Percentiles rank a stretch among this genome's conserved stretches.
Evolutionary conservation across 306 rosid genomes (phyloP).

Genomic region (Citrullus mucosospermus): DNA sequence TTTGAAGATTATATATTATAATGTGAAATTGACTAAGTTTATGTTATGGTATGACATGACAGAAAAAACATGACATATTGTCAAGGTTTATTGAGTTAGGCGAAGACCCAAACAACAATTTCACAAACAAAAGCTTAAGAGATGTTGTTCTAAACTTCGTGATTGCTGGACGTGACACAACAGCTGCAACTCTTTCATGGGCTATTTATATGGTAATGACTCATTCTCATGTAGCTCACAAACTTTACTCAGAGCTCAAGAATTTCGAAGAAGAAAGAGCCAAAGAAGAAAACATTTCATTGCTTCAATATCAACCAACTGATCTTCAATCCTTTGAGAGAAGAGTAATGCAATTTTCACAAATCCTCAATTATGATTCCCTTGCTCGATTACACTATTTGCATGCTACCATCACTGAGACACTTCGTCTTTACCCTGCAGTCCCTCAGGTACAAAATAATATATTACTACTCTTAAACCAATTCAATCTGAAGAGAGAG

Average conservation of each 20-base stretch:
- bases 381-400: conserved; percentile 47
- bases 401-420: conserved; percentile 88
- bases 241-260: conserved; percentile 59
- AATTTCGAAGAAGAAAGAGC: conserved; percentile 52
- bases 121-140: conserved; percentile 65
- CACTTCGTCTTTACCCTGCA: conserved; percentile 82
- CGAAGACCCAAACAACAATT: conserved; percentile 29
- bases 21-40: no score
- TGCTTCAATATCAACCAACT: conserved; percentile 29
- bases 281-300: conserved; percentile 34
- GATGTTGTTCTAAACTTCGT: conserved; percentile 82
- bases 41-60: not conserved
- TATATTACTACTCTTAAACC: no score
- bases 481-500: no score
- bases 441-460: conserved; percentile 65
- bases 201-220: conserved; percentile 76
- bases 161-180: conserved; percentile 97
- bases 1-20: no score
- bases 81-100: conserved; percentile 80
- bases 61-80: conserved; percentile 79
- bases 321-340: conserved; percentile 43
- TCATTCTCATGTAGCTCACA: conserved; percentile 53
- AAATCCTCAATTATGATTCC: conserved; percentile 55
- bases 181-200: conserved; percentile 92
- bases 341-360: conserved; percentile 49